Evolutionary conservation across 2,329 filamentous ascomycete genomes (phyloP), one percentile per base, ranked within the genome.

Genomic region (Cercospora sojina): DNA sequence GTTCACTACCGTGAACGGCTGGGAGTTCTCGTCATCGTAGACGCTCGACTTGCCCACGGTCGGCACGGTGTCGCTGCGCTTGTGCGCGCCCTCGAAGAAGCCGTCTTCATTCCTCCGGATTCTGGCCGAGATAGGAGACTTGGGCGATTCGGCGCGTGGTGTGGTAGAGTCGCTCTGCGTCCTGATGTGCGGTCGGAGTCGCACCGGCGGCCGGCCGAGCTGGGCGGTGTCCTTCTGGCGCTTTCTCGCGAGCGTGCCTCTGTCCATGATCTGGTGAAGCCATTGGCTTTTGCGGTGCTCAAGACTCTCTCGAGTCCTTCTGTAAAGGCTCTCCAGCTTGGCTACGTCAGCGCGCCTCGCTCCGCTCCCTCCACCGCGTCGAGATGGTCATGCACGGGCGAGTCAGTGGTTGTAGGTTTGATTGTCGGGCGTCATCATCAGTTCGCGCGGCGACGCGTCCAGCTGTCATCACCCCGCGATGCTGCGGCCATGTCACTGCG

Each of bases 1-100:
- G 72, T 83, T 83, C 31, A 78, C 79, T 29, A 83, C 81, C 3
- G 81, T 82, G 72, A 83, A 83, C 64, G 80, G 78, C 64, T 79
- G 75, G 23, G 74, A 67, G 51, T 61, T 69, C 10, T 67, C 60
- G 18, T 72, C 68, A 25, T 73, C 73, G 49, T 73, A 69, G 25
- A 69, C 60, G 59, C 59, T 71, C 68, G 66, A 67, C 64, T 65
- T 71, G 64, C 66, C 64, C n/a, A 65, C 47, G 23, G 62, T 70
- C 18, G 63, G 69, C 31, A 63, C 67, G 5, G 68, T 70, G 18
- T 69, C 68, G 51, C 58, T 63, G 27, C 70, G 67, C 59, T 63
- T 64, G 64, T 71, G 64, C 23, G 64, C 64, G 27, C 43, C 47
- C 67, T 67, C 59, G 60, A 66, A 65, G 59, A 66, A 66, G 59